Percentiles rank a stretch among this genome's conserved stretches.
Conservation (phyloP, 179 eudicot genomes). For the Actinidia arguta region DNA sequence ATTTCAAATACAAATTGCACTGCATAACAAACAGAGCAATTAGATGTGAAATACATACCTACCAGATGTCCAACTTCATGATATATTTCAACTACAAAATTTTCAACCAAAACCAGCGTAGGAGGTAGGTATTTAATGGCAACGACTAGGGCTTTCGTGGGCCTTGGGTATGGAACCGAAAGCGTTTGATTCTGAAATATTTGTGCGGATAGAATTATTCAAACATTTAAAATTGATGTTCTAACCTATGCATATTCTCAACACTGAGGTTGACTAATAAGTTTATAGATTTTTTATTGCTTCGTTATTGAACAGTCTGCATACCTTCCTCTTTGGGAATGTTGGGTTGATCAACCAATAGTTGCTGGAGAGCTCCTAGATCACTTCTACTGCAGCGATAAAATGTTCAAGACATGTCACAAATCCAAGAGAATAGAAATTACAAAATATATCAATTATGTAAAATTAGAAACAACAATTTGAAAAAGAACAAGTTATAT, state of each 20-base stretch:
- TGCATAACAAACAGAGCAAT: constrained; percentile 38
- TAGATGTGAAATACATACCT: constrained; percentile 5
- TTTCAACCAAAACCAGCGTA: neutral
- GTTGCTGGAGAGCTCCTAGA: constrained; percentile 74
- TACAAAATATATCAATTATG: too few relatives aligned
- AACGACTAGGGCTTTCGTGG: neutral
- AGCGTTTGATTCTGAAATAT: neutral
- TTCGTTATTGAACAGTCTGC: neutral
- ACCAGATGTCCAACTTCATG: neutral
- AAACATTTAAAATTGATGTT: neutral
- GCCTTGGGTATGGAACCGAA: neutral
- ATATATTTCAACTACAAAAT: neutral
- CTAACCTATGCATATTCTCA: neutral
- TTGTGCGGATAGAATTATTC: neutral
- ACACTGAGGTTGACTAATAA: neutral
- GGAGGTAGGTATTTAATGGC: neutral
- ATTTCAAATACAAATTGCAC: constrained; percentile 65
- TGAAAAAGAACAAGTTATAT: too few relatives aligned
- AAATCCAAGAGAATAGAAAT: neutral
- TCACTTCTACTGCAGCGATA: constrained; percentile 53
- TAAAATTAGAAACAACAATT: too few relatives aligned
- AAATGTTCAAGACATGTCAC: neutral
- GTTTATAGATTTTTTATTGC: neutral
- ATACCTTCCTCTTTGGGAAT: constrained; percentile 85
- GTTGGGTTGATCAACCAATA: constrained; percentile 90